Evolutionary conservation across 106 monocot genomes (phyloP).

Genomic region (Dendrobium chrysotoxum): DNA sequence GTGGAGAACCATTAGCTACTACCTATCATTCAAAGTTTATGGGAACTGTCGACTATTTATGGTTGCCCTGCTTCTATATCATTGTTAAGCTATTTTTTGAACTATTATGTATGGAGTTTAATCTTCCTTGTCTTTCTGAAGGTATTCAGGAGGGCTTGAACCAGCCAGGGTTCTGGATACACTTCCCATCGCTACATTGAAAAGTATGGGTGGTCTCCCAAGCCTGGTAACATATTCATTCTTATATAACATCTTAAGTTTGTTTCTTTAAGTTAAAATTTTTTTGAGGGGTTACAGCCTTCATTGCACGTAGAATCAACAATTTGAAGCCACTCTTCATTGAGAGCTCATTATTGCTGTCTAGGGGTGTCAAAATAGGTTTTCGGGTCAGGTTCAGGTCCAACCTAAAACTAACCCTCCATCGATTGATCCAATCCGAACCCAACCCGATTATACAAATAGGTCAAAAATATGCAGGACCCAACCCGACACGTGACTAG

Average conservation of each 20-base stretch:
- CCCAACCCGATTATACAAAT: no score
- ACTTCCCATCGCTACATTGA: conserved; percentile 31
- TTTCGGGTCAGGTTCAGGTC: no score
- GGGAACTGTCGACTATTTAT: conserved; percentile 66
- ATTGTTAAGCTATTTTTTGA: background rate
- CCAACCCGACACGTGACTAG: no score
- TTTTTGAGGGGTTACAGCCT: background rate
- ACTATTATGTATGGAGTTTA: background rate
- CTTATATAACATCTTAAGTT: background rate
- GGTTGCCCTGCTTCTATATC: conserved; percentile 15
- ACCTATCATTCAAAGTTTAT: conserved; percentile 49
- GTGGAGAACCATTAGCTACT: conserved; percentile 53
- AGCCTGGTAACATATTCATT: conserved; percentile 27
- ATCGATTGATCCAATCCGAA: no score
- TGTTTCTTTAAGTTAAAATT: background rate
- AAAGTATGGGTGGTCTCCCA: conserved; percentile 41
- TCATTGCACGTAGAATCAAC: background rate
- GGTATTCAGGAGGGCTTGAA: conserved; percentile 48
- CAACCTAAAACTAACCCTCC: no score
- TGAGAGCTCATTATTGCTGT: no score
- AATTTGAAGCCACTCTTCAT: background rate
- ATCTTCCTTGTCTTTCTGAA: conserved; percentile 17
- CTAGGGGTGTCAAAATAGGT: no score
- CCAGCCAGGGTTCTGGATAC: conserved; percentile 48
- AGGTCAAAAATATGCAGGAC: no score